A percentile compares a stretch with the other conserved stretches of the same genome.
These are phyloP conservation scores for Thymus mandschuricus DNA, from an alignment of 257 asterid genomes.

Conservation along the genomic window DNA sequence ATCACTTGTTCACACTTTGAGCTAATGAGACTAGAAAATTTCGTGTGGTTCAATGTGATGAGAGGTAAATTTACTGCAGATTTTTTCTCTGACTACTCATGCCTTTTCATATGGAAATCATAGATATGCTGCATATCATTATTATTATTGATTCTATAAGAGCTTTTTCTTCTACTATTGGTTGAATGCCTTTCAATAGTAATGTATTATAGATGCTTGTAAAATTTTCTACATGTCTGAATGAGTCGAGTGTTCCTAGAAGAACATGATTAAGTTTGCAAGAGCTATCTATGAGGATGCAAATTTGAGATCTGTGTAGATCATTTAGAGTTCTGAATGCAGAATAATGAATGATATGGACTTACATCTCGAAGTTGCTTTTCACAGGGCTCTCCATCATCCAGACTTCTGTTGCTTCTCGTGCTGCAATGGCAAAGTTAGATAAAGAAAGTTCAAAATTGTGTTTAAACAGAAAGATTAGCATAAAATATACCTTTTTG, in stretches of 20 bases:
- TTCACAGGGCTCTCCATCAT: conserved; percentile 39
- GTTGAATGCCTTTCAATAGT: neutral
- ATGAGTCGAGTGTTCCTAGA: neutral
- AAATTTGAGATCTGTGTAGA: neutral
- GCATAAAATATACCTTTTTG: conserved; percentile 49
- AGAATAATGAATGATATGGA: conserved; percentile 9
- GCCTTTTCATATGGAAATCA: neutral
- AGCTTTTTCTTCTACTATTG: neutral
- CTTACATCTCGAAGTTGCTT: conserved; percentile 66
- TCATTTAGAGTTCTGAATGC: neutral
- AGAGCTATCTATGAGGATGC: neutral
- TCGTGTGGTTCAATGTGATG: neutral
- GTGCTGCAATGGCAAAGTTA: conserved; percentile 48
- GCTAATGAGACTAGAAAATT: conserved; percentile 12
- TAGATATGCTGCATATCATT: neutral
- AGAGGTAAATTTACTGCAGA: neutral
- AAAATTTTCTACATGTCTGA: neutral
- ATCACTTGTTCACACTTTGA: conserved; percentile 3
- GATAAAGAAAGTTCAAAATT: conserved; percentile 21
- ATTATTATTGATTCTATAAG: neutral
- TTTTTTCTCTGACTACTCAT: neutral
- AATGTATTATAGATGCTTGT: neutral
- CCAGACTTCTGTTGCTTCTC: conserved; percentile 37
- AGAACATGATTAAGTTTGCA: conserved; percentile 6
- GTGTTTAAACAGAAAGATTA: conserved; percentile 24